Evolutionary conservation across 352 stramenopile genomes (phyloP).

Genomic region (Phytopythium chamaehyphon): DNA sequence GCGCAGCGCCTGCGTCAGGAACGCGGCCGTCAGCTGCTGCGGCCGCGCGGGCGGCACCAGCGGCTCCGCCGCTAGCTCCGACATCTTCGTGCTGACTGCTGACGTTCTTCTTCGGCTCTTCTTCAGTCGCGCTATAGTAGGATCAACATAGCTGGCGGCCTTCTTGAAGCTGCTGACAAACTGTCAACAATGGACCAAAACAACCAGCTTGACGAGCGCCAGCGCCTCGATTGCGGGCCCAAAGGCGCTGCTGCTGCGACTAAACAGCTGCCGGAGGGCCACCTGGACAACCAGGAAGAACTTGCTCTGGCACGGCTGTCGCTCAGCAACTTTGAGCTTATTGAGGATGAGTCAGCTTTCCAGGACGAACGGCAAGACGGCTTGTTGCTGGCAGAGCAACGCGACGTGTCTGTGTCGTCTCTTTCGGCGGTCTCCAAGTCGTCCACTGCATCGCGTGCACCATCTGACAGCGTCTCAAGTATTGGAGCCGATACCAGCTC

Average conservation of each 20-base stretch:
- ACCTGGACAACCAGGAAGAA: too few relatives aligned
- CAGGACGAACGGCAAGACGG: neutral
- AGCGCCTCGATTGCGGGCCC: too few relatives aligned
- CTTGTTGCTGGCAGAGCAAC: neutral
- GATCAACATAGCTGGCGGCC: too few relatives aligned
- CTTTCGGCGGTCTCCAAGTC: neutral
- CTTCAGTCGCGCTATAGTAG: too few relatives aligned
- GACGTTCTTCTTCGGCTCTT: neutral
- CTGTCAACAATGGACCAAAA: neutral
- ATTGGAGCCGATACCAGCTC: neutral
- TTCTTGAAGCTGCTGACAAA: neutral
- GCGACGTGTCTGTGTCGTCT: neutral
- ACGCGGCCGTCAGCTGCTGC: constrained; percentile 40
- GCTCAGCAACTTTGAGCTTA: too few relatives aligned
- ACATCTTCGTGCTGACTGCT: neutral
- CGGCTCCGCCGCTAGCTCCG: neutral
- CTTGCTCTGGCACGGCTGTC: too few relatives aligned
- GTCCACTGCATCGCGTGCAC: neutral
- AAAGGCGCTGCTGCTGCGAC: too few relatives aligned
- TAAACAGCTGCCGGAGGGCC: too few relatives aligned
- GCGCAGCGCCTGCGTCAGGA: constrained; percentile 41
- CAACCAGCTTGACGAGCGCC: too few relatives aligned
- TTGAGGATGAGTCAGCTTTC: neutral
- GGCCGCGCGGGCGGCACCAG: constrained; percentile 18
- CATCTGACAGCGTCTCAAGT: neutral